A percentile compares a stretch with the other conserved stretches of the same genome.
These are phyloP conservation scores for Huntiella savannae DNA, from an alignment of 2,329 filamentous ascomycete genomes.

Conservation along the genomic window DNA sequence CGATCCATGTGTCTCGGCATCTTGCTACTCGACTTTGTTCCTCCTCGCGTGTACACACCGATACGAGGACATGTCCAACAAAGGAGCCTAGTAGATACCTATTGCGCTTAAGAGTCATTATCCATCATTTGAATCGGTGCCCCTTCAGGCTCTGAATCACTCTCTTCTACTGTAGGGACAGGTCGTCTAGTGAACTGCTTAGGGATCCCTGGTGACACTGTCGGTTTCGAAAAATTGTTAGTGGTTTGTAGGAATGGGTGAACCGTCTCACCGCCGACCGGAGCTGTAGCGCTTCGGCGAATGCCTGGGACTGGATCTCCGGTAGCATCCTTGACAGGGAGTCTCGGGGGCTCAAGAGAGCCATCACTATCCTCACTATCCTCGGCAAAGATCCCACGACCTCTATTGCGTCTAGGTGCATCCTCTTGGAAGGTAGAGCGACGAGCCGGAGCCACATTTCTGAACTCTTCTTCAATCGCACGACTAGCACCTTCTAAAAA, in stretches of 20 bases:
- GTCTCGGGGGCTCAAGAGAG: conserved; percentile 4
- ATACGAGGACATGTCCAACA: no score
- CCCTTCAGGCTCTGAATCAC: conserved; percentile 6
- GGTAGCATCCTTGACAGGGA: conserved; percentile 3
- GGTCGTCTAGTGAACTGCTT: no score
- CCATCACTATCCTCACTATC: conserved; percentile 1
- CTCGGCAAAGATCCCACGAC: conserved; percentile 3
- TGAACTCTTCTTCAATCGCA: conserved; percentile 2
- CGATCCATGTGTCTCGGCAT: no score
- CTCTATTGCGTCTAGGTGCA: background rate
- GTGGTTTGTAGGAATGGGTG: conserved; percentile 9
- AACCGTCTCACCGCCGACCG: conserved; percentile 2
- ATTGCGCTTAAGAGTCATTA: conserved; percentile 3
- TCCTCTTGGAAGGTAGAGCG: conserved; percentile 5
- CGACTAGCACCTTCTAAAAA: background rate
- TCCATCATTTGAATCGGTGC: conserved; percentile 7
- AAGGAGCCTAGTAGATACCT: no score
- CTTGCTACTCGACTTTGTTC: no score
- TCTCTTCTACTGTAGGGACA: background rate
- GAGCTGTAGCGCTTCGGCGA: conserved; percentile 8
- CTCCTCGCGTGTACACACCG: no score
- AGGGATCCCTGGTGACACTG: background rate
- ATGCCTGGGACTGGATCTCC: background rate
- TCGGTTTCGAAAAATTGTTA: background rate
- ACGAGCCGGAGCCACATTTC: background rate